A percentile compares a stretch with the other conserved stretches of the same genome.
These are phyloP conservation scores for Lecanicillium sp. DNA, from an alignment of 2,329 filamentous ascomycete species.

Conservation along the genomic window DNA sequence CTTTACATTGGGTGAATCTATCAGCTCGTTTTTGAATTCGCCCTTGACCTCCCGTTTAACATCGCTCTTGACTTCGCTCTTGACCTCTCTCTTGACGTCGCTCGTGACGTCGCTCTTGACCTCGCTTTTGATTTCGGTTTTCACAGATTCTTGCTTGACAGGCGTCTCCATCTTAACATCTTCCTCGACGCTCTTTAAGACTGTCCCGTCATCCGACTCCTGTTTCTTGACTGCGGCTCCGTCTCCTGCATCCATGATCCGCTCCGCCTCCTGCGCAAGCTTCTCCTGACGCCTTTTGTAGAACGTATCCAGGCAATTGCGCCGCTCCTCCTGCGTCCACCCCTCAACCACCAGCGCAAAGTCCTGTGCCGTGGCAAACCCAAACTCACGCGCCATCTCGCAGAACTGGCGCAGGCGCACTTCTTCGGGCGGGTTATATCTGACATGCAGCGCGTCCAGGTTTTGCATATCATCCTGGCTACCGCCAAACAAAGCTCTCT, in stretches of 20 bases:
- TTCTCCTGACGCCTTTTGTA: slow-evolving; percentile 61
- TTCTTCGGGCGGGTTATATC: slow-evolving; percentile 66
- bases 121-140: slow-evolving; percentile 13
- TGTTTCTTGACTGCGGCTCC: slow-evolving; percentile 9
- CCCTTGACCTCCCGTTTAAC: slow-evolving; percentile 3
- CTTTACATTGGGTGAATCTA: neutral
- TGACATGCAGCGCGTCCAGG: slow-evolving; percentile 27
- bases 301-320: slow-evolving; percentile 73
- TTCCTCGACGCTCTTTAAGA: slow-evolving; percentile 10
- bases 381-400: slow-evolving; percentile 76
- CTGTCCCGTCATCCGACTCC: slow-evolving; percentile 4
- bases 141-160: neutral
- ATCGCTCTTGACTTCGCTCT: slow-evolving; percentile 17
- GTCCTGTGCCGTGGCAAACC: slow-evolving; percentile 68
- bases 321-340: slow-evolving; percentile 78
- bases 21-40: neutral
- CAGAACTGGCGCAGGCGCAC: slow-evolving; percentile 82
- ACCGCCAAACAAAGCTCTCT: slow-evolving; percentile 53
- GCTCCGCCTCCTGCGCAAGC: slow-evolving; percentile 28
- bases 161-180: neutral
- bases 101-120: slow-evolving; percentile 7
- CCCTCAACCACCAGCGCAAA: slow-evolving; percentile 88
- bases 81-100: slow-evolving; percentile 10
- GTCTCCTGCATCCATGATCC: slow-evolving; percentile 7
- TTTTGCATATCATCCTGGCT: slow-evolving; percentile 31